Evolutionary conservation across 805 yeast species (phyloP).

Genomic region (Lipomyces japonicus): DNA sequence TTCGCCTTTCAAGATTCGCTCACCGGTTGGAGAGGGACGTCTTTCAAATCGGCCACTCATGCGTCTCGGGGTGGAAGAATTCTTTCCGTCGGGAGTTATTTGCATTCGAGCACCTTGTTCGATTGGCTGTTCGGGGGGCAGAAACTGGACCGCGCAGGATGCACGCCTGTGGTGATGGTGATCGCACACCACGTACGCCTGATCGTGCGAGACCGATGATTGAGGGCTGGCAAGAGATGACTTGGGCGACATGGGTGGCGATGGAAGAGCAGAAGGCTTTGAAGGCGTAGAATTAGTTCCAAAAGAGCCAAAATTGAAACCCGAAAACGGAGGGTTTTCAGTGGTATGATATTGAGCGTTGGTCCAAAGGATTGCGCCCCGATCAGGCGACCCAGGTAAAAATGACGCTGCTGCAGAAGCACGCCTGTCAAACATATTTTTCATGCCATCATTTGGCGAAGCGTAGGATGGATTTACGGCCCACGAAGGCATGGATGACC

Average conservation of each 20-base stretch:
- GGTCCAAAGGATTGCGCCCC: neutral
- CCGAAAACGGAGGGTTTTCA: neutral
- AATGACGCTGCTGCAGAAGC: constrained; percentile 5
- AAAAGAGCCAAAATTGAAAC: neutral
- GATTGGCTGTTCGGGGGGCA: constrained; percentile 15
- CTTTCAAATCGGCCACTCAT: constrained; percentile 29
- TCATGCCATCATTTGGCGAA: no score
- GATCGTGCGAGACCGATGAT: neutral
- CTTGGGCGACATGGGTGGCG: constrained; percentile 4
- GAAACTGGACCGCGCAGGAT: constrained; percentile 33
- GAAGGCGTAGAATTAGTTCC: neutral
- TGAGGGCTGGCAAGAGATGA: neutral
- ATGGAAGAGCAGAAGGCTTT: neutral
- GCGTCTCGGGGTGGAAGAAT: constrained; percentile 1
- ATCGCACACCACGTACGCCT: constrained; percentile 12
- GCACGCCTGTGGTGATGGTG: constrained; percentile 35
- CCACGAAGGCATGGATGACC: constrained; percentile 12
- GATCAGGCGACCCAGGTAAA: neutral
- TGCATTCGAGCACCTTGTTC: neutral
- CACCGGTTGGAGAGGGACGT: constrained; percentile 38
- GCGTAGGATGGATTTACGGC: no score
- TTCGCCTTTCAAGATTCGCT: constrained; percentile 38
- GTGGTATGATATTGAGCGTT: neutral
- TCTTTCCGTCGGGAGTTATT: constrained; percentile 8
- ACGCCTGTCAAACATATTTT: no score